phyloP scores from a whole-genome alignment of 2,329 filamentous ascomycete genomes.

The Fusarium mexicanum region DNA sequence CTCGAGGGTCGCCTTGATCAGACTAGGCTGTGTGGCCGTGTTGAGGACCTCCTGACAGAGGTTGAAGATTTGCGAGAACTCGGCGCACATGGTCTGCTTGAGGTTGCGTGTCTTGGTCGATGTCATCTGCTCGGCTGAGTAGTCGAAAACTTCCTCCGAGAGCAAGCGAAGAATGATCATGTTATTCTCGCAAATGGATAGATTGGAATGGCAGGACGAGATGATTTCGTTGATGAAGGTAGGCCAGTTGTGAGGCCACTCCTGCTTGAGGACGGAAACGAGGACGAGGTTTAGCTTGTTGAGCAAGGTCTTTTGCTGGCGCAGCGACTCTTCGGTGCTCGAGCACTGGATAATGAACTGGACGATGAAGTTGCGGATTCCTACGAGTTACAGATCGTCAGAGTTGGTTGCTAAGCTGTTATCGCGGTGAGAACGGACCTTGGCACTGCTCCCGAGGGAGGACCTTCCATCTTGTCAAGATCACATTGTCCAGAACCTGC shows the following conservation, averaged over 20 bases:
- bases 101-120: constrained; percentile 95
- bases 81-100: constrained; percentile 98
- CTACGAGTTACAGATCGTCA: constrained; percentile 56
- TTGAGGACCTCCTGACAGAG: constrained; percentile 95
- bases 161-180: constrained; percentile 97
- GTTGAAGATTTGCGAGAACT: constrained; percentile 98
- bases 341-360: constrained; percentile 98
- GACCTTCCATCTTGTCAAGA: constrained; percentile 99
- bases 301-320: constrained; percentile 84
- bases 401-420: neutral
- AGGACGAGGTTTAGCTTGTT: constrained; percentile 99
- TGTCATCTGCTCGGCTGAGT: constrained; percentile 99
- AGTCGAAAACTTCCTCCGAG: constrained; percentile 99
- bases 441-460: constrained; percentile 95
- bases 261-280: constrained; percentile 97
- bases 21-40: constrained; percentile 85
- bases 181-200: constrained; percentile 99
- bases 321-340: constrained; percentile 86
- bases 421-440: constrained; percentile 59
- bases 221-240: constrained; percentile 99
- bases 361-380: constrained; percentile 98
- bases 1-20: constrained; percentile 96
- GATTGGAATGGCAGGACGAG: constrained; percentile 90
- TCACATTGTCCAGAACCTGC: constrained; percentile 97
- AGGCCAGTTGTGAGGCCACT: constrained; percentile 99